phyloP scores from a whole-genome alignment of 2,329 filamentous ascomycete genomes.

The Penicillium corylophilum region DNA sequence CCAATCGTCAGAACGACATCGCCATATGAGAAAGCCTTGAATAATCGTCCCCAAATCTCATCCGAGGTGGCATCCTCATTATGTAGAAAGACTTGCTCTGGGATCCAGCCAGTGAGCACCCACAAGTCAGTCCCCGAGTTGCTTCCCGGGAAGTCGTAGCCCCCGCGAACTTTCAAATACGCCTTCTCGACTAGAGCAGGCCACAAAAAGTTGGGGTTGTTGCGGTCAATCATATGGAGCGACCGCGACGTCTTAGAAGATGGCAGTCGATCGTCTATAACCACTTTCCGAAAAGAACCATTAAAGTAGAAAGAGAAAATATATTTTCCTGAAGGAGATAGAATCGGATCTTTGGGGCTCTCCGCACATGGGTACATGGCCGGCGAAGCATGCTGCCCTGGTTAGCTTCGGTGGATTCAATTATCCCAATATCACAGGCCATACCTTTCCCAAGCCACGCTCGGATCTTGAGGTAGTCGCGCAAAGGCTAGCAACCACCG shows the following conservation, averaged over 20 bases:
- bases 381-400: constrained; percentile 62
- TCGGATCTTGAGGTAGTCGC: constrained; percentile 70
- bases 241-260: constrained; percentile 69
- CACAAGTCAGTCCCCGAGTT: constrained; percentile 95
- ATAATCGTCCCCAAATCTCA: constrained; percentile 74
- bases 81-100: constrained; percentile 90
- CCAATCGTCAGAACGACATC: constrained; percentile 88
- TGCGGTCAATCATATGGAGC: constrained; percentile 83
- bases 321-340: constrained; percentile 84
- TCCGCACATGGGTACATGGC: constrained; percentile 75
- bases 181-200: constrained; percentile 93
- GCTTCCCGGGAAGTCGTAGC: constrained; percentile 96
- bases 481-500: constrained; percentile 92
- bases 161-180: constrained; percentile 90
- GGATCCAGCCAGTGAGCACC: constrained; percentile 93
- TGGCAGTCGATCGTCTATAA: constrained; percentile 86
- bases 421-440: background rate
- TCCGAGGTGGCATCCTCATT: constrained; percentile 76
- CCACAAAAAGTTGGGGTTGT: constrained; percentile 80
- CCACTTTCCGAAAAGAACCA: constrained; percentile 81
- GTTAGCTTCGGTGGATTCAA: constrained; percentile 5
- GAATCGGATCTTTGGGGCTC: constrained; percentile 54
- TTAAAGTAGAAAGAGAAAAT: constrained; percentile 94
- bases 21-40: constrained; percentile 69
- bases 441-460: constrained; percentile 67